Conservation (phyloP, 78 protist genomes). For the Dictyostelium brefeldianum region DNA sequence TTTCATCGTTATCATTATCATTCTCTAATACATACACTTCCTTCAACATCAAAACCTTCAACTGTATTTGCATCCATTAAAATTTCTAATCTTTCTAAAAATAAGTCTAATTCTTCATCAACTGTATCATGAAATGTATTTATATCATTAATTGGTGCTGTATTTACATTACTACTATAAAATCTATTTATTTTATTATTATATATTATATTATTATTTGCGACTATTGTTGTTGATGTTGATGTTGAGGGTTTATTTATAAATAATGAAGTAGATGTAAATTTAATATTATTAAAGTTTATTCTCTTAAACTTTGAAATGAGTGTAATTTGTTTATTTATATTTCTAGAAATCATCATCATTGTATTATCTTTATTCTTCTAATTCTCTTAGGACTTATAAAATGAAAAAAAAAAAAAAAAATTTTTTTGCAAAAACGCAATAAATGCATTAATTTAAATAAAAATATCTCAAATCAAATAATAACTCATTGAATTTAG, state of each 20-base stretch:
- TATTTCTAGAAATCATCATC: too few species aligned
- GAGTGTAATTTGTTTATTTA: too few species aligned
- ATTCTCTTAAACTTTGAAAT: too few species aligned
- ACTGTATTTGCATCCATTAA: neutral
- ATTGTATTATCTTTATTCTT: too few species aligned
- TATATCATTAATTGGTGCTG: neutral
- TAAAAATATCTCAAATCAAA: too few species aligned
- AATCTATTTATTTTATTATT: neutral
- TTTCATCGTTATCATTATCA: neutral
- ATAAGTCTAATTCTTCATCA: constrained; percentile 51
- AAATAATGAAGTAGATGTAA: neutral
- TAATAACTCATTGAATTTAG: too few species aligned
- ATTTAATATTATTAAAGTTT: neutral
- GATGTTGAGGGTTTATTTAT: neutral
- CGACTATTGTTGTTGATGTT: neutral
- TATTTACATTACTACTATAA: neutral
- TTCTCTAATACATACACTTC: neutral
- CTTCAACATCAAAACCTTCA: constrained; percentile 46
- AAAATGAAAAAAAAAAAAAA: too few species aligned
- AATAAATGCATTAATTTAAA: too few species aligned
- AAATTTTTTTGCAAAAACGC: too few species aligned
- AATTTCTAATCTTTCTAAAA: constrained; percentile 18
- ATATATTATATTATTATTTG: neutral
- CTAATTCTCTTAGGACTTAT: too few species aligned
- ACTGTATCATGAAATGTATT: constrained; percentile 14